phyloP scores from a whole-genome alignment of 2,329 filamentous ascomycete species.

The Daldinia sp. region DNA sequence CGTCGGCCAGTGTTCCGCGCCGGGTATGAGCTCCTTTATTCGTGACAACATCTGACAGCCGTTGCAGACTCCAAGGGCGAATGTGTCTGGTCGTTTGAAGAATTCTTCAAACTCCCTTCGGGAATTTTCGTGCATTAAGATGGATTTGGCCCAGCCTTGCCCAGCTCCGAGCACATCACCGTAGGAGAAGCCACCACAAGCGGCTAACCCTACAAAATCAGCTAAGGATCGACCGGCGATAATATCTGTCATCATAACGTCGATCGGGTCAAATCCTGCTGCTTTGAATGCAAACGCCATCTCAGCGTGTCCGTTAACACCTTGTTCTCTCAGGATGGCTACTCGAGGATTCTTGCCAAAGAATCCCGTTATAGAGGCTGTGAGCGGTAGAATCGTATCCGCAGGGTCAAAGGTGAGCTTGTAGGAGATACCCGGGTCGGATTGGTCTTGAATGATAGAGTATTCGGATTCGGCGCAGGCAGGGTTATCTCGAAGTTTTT shows the following conservation, averaged over 20 bases:
- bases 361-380: conserved; percentile 37
- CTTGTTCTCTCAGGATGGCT: conserved; percentile 92
- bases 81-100: conserved; percentile 88
- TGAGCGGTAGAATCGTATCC: conserved; percentile 65
- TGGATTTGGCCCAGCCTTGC: conserved; percentile 93
- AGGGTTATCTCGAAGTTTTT: conserved; percentile 87
- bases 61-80: conserved; percentile 93
- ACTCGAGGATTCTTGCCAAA: conserved; percentile 72
- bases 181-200: conserved; percentile 95
- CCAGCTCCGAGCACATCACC: conserved; percentile 84
- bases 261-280: conserved; percentile 89
- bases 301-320: conserved; percentile 94
- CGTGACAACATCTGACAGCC: conserved; percentile 94
- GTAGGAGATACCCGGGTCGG: conserved; percentile 84
- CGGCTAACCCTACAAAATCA: conserved; percentile 86
- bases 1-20: conserved; percentile 82
- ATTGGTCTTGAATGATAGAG: conserved; percentile 74
- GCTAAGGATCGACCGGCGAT: conserved; percentile 79
- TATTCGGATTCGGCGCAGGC: conserved; percentile 85
- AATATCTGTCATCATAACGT: conserved; percentile 97
- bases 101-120: conserved; percentile 82
- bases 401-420: conserved; percentile 81
- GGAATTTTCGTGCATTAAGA: conserved; percentile 81
- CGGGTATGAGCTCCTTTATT: conserved; percentile 84
- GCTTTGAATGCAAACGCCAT: conserved; percentile 96